These are phyloP conservation scores for Ramalina intermedia DNA, from an alignment of 495 filamentous ascomycete genomes.

Conservation along the genomic window DNA sequence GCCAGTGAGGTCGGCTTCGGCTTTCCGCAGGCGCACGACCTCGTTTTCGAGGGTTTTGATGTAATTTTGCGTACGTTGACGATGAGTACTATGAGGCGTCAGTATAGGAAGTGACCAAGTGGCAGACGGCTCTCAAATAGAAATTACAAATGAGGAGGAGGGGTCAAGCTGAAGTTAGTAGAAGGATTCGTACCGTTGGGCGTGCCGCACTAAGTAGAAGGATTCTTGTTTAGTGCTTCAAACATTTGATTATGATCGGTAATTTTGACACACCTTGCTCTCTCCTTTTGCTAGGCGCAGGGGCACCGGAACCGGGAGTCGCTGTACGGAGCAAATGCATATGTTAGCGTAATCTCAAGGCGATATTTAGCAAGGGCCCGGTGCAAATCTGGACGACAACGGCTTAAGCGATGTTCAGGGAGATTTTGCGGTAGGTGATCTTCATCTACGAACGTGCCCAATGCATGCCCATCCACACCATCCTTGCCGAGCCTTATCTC, in stretches of 20 bases:
- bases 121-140: background rate
- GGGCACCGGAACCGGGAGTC: constrained; percentile 8
- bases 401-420: background rate
- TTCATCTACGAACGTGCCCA: background rate
- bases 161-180: background rate
- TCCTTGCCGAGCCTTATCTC: background rate
- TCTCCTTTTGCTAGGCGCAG: constrained; percentile 15
- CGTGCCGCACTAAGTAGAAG: constrained; percentile 11
- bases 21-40: constrained; percentile 14
- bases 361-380: background rate
- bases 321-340: background rate
- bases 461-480: background rate
- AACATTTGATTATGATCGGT: background rate
- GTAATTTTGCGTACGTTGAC: constrained; percentile 19
- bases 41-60: constrained; percentile 18
- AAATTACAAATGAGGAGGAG: background rate
- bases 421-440: background rate
- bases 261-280: constrained; percentile 11
- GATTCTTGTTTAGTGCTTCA: background rate
- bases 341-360: constrained; percentile 13
- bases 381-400: background rate
- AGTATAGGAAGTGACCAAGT: background rate
- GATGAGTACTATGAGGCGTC: constrained; percentile 12
- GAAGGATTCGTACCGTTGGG: constrained; percentile 14
- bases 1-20: constrained; percentile 9